phyloP scores from a whole-genome alignment of 495 filamentous ascomycete species.

The Usnea hakonensis region DNA sequence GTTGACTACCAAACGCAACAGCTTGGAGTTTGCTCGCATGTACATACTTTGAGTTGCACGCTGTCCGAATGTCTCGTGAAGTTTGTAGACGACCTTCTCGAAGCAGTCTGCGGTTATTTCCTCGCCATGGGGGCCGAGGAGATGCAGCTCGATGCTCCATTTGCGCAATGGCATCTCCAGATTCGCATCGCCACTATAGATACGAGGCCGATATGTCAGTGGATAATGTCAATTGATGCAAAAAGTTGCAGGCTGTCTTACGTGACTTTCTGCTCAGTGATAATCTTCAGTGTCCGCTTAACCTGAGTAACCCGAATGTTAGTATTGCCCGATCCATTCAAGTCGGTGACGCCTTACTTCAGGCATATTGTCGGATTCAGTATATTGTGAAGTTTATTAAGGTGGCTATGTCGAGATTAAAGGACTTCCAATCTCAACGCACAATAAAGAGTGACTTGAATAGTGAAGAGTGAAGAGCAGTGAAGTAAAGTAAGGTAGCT shows the following conservation, averaged over 20 bases:
- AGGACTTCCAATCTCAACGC: too few species aligned
- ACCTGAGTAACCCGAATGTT: conserved; percentile 40
- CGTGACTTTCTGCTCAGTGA: conserved; percentile 85
- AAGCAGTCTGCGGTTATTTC: conserved; percentile 74
- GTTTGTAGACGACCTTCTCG: conserved; percentile 81
- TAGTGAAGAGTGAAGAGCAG: too few species aligned
- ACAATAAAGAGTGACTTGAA: too few species aligned
- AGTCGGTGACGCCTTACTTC: not conserved
- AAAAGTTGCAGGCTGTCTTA: conserved; percentile 39
- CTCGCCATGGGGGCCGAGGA: conserved; percentile 52
- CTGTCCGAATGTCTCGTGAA: conserved; percentile 88
- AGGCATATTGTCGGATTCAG: not conserved
- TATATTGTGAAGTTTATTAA: not conserved
- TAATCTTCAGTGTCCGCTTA: conserved; percentile 81
- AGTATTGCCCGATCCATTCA: not conserved
- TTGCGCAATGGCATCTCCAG: conserved; percentile 81
- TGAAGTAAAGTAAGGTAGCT: too few species aligned
- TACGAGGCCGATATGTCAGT: conserved; percentile 8
- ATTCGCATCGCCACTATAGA: conserved; percentile 55
- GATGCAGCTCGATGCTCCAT: conserved; percentile 56
- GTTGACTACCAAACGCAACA: not conserved
- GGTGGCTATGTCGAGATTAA: not conserved
- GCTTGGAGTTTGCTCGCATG: not conserved
- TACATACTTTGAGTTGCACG: conserved; percentile 69
- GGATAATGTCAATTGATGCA: conserved; percentile 6